phyloP scores from a whole-genome alignment of 805 yeast genomes.

The Candida yuanshanica region DNA sequence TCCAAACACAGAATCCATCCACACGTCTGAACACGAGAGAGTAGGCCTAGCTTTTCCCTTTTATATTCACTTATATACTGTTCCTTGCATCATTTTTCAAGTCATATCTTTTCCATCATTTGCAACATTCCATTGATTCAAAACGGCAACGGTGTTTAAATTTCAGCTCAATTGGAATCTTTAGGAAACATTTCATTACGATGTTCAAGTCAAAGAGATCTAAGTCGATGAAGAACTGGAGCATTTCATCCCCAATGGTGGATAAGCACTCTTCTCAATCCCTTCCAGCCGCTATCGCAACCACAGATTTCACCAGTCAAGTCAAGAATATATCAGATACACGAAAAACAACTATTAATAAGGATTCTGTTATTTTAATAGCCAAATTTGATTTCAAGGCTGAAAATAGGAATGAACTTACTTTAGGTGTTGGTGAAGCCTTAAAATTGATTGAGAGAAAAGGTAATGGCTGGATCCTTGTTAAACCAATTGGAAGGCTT shows the following conservation, averaged over 20 bases:
- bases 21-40: too few relatives aligned
- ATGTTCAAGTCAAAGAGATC: conserved; percentile 3
- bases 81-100: too few relatives aligned
- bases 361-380: conserved; percentile 31
- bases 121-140: conserved; percentile 1
- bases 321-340: background rate
- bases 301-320: background rate
- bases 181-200: too few relatives aligned
- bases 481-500: conserved; percentile 45
- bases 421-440: conserved; percentile 45
- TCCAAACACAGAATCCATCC: too few relatives aligned
- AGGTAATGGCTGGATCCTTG: conserved; percentile 51
- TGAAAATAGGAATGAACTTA: conserved; percentile 38
- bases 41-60: too few relatives aligned
- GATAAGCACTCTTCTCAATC: conserved; percentile 1
- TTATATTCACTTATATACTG: too few relatives aligned
- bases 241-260: conserved; percentile 10
- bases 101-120: background rate
- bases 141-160: too few relatives aligned
- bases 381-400: conserved; percentile 41
- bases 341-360: conserved; percentile 11
- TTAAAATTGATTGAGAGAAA: conserved; percentile 42
- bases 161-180: too few relatives aligned
- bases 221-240: conserved; percentile 9
- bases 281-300: conserved; percentile 1